Conservation (phyloP, 352 stramenopile genomes). For the Pythium rishiriense region DNA sequence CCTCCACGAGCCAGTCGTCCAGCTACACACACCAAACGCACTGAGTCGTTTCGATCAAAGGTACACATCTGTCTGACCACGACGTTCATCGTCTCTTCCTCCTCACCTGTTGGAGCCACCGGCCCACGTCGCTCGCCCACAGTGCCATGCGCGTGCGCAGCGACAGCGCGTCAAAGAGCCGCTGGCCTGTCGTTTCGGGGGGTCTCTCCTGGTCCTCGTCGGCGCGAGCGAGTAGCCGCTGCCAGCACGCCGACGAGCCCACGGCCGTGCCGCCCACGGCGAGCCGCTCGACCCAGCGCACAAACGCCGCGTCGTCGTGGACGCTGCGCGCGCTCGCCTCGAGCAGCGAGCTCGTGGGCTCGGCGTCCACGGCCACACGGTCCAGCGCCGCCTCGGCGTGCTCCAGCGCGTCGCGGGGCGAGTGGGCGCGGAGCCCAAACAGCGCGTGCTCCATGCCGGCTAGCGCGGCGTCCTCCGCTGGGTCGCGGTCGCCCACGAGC, state of each 20-base stretch:
- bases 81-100: neutral
- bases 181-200: neutral
- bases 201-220: neutral
- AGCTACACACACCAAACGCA: conserved; percentile 8
- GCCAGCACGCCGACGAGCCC: neutral
- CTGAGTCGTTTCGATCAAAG: neutral
- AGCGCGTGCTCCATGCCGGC: conserved; percentile 13
- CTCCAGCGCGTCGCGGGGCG: neutral
- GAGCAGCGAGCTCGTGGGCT: conserved; percentile 1
- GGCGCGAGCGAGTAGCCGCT: neutral
- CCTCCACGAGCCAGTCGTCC: conserved; percentile 17
- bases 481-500: neutral
- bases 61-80: too few relatives aligned
- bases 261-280: neutral
- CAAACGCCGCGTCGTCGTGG: conserved; percentile 4
- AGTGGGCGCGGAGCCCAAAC: conserved; percentile 8
- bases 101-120: conserved; percentile 20
- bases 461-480: neutral
- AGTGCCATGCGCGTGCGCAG: neutral
- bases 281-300: neutral
- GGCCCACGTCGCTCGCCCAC: conserved; percentile 16
- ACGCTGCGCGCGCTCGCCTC: conserved; percentile 10
- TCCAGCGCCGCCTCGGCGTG: neutral
- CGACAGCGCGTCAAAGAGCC: conserved; percentile 18
- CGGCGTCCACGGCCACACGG: neutral